phyloP scores from a whole-genome alignment of 179 eudicot species.

The Nepenthes alata region DNA sequence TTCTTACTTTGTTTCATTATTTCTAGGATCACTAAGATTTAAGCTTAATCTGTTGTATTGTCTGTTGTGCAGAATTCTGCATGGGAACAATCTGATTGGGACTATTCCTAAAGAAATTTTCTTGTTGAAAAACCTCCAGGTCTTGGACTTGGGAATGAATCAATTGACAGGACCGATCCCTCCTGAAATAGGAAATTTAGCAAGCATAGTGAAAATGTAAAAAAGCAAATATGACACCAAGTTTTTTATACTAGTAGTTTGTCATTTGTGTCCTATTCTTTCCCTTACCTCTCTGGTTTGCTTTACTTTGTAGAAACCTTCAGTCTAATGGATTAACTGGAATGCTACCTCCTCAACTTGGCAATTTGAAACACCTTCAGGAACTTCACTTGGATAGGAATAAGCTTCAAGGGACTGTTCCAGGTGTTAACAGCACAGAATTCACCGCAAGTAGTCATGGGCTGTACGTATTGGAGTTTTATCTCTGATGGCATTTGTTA shows the following conservation, averaged over 20 bases:
- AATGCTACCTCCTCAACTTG: slow-evolving; percentile 53
- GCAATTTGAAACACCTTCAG: slow-evolving; percentile 49
- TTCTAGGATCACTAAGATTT: neutral
- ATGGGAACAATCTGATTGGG: slow-evolving; percentile 66
- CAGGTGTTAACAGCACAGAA: slow-evolving; percentile 21
- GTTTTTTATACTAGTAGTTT: neutral
- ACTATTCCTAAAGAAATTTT: slow-evolving; percentile 77
- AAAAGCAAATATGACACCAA: slow-evolving; percentile 5
- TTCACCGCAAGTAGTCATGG: slow-evolving; percentile 23
- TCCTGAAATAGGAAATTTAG: slow-evolving; percentile 53
- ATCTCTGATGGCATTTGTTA: neutral
- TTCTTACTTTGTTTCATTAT: neutral
- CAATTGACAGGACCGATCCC: slow-evolving; percentile 74
- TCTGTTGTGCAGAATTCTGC: slow-evolving; percentile 43
- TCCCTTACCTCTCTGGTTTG: neutral
- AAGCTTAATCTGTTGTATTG: slow-evolving; percentile 2
- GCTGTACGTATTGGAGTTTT: slow-evolving; percentile 33
- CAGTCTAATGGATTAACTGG: slow-evolving; percentile 76
- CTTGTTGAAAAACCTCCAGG: slow-evolving; percentile 44
- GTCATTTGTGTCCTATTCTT: no score
- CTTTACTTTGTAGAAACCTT: slow-evolving; percentile 44
- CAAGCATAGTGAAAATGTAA: slow-evolving; percentile 54
- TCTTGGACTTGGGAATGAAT: slow-evolving; percentile 77
- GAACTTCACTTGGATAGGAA: slow-evolving; percentile 78
- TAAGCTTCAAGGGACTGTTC: slow-evolving; percentile 67